Conservation (phyloP, 2,329 filamentous ascomycete genomes). For the Hypoxylon sp. region DNA sequence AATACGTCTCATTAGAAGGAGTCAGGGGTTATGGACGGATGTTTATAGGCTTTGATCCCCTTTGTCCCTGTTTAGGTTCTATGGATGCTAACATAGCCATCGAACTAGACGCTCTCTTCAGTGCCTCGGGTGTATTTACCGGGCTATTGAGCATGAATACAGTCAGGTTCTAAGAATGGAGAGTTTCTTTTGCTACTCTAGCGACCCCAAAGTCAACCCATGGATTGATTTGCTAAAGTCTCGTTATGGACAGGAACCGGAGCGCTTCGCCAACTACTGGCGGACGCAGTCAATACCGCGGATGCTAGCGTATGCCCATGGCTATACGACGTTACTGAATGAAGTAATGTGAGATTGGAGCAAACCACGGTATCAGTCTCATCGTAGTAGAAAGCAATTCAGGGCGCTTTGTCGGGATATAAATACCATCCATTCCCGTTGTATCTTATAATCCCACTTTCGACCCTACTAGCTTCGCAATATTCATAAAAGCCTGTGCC, state of each 20-base stretch:
- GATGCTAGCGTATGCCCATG: neutral
- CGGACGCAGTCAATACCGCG: neutral
- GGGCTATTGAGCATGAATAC: conserved; percentile 41
- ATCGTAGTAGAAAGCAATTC: neutral
- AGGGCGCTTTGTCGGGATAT: conserved; percentile 1
- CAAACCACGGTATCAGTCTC: neutral
- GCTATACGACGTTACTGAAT: neutral
- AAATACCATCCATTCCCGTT: neutral
- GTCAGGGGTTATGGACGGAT: conserved; percentile 44
- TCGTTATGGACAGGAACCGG: conserved; percentile 40
- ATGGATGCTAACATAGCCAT: conserved; percentile 55
- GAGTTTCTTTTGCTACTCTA: conserved; percentile 37
- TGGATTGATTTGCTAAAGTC: conserved; percentile 46
- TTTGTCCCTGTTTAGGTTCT: conserved; percentile 50
- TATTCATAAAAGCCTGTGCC: conserved; percentile 77
- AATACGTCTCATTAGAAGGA: conserved; percentile 35
- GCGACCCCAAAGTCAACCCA: conserved; percentile 22
- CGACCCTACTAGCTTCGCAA: conserved; percentile 71
- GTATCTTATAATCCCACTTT: conserved; percentile 60
- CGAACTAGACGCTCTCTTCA: conserved; percentile 44
- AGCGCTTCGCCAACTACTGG: conserved; percentile 6
- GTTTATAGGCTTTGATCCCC: conserved; percentile 54
- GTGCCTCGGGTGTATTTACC: conserved; percentile 38
- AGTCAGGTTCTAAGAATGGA: conserved; percentile 36
- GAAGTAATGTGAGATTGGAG: neutral